Conservation (phyloP, 2,329 filamentous ascomycete genomes). For the Arachnopeziza araneosa region DNA sequence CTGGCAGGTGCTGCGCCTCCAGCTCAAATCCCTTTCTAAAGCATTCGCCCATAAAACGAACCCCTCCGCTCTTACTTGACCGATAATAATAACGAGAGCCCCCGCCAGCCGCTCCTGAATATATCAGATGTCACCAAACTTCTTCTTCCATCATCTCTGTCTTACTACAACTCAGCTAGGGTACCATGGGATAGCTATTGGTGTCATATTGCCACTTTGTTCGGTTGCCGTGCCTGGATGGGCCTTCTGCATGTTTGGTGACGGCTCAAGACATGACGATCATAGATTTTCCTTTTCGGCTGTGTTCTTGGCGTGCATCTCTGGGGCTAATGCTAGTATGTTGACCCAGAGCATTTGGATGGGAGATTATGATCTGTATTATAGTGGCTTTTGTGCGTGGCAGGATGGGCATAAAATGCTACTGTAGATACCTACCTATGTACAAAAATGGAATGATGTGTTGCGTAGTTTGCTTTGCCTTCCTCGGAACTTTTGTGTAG, state of each 20-base stretch:
- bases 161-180: slow-evolving; percentile 24
- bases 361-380: slow-evolving; percentile 19
- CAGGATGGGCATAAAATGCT: slow-evolving; percentile 19
- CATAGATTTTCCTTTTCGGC: slow-evolving; percentile 23
- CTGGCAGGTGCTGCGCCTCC: slow-evolving; percentile 42
- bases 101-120: slow-evolving; percentile 15
- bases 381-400: slow-evolving; percentile 20
- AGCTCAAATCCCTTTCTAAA: slow-evolving; percentile 57
- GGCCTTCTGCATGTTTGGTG: slow-evolving; percentile 21
- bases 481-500: neutral
- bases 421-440: slow-evolving; percentile 25
- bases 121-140: slow-evolving; percentile 17
- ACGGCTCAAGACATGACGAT: slow-evolving; percentile 22
- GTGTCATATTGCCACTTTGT: slow-evolving; percentile 13
- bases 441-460: slow-evolving; percentile 18
- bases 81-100: slow-evolving; percentile 24
- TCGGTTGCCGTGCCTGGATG: slow-evolving; percentile 13
- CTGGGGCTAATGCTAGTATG: slow-evolving; percentile 18
- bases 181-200: slow-evolving; percentile 11
- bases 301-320: slow-evolving; percentile 16
- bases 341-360: slow-evolving; percentile 12
- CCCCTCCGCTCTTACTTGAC: slow-evolving; percentile 26
- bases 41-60: neutral
- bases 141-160: slow-evolving; percentile 24
- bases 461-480: neutral